phyloP scores from a whole-genome alignment of 164 flowering plant genomes.

The Santalum album region DNA sequence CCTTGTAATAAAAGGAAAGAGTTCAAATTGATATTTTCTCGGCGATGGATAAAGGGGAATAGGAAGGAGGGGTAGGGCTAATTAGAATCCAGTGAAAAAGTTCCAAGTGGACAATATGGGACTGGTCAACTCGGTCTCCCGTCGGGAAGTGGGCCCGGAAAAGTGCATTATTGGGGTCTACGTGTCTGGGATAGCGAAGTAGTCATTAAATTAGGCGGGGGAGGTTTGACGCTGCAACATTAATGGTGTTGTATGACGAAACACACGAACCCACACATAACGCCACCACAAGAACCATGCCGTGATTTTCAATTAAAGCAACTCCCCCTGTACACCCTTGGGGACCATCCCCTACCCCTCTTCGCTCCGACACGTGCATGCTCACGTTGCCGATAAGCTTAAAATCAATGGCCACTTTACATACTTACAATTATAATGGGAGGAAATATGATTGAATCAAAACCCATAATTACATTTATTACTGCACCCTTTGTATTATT shows the following conservation, averaged over 20 bases:
- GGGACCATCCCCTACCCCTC: constrained; percentile 14
- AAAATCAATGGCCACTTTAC: no score
- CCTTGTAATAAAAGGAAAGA: no score
- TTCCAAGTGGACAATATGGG: background rate
- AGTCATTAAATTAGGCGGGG: background rate
- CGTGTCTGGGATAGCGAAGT: constrained; percentile 25
- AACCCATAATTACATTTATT: no score
- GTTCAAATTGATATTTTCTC: no score
- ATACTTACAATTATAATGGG: no score
- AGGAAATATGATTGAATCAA: no score
- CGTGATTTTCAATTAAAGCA: constrained; percentile 20
- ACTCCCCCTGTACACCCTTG: background rate
- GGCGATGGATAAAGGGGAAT: no score
- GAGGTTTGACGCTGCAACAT: constrained; percentile 10
- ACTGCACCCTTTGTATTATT: no score
- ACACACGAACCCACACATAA: background rate
- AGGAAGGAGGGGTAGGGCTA: no score
- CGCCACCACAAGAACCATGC: constrained; percentile 29
- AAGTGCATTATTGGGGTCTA: constrained; percentile 12
- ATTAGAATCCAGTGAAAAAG: background rate
- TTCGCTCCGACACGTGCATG: constrained; percentile 16
- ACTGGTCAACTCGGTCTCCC: constrained; percentile 7
- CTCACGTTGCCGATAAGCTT: no score
- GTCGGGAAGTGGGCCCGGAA: constrained; percentile 9
- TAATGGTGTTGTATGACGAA: constrained; percentile 2